Conservation (phyloP, 805 yeast genomes). For the Starmerella gropengiesseri region DNA sequence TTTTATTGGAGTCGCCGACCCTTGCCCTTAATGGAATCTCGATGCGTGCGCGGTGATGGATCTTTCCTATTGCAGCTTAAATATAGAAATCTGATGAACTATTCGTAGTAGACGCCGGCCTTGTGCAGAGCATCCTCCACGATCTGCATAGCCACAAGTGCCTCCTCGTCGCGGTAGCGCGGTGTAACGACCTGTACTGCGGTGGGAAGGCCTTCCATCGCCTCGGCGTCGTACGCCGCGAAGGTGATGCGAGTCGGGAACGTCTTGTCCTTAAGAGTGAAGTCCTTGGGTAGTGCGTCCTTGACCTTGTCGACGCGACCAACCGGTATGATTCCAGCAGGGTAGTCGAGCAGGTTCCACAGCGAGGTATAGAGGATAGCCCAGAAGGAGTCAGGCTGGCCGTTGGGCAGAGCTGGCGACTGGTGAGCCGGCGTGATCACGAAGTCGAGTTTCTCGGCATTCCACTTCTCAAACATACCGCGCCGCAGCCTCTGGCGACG, state of each 20-base stretch:
- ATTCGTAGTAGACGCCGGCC: constrained; percentile 5
- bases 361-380: constrained; percentile 44
- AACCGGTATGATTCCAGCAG: constrained; percentile 49
- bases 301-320: constrained; percentile 38
- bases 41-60: neutral
- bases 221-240: constrained; percentile 41
- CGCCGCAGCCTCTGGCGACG: constrained; percentile 32
- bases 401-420: constrained; percentile 35
- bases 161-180: constrained; percentile 53
- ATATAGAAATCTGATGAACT: no score
- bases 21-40: neutral
- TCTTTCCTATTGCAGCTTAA: no score
- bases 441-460: constrained; percentile 32
- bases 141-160: constrained; percentile 38
- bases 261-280: constrained; percentile 26
- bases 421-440: constrained; percentile 34
- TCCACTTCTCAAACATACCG: constrained; percentile 29
- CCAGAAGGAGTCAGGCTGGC: constrained; percentile 29
- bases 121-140: constrained; percentile 25
- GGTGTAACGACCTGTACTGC: constrained; percentile 52
- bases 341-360: constrained; percentile 45
- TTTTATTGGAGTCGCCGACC: neutral
- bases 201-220: constrained; percentile 49
- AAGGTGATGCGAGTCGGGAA: constrained; percentile 36
- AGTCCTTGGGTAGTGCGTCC: constrained; percentile 29